A percentile compares a stretch with the other conserved stretches of the same genome.
Conservation (phyloP, 108 stramenopile genomes). For the Skeletonema tropicum region DNA sequence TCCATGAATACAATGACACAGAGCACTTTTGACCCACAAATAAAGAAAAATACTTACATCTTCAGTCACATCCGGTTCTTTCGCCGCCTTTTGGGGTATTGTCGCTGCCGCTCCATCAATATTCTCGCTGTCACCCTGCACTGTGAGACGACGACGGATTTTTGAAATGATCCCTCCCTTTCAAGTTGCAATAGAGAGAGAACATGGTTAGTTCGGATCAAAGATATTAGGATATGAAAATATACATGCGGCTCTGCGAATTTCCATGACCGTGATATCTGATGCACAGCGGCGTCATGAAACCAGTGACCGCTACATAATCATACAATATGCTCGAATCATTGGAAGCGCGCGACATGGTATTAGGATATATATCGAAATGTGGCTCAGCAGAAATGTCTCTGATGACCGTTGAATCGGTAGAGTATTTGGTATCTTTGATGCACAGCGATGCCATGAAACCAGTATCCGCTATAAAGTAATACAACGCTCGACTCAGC, state of each 20-base stretch:
- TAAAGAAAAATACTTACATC: conserved; percentile 19
- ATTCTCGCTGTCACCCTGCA: conserved; percentile 73
- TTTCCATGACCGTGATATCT: neutral
- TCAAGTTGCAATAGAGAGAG: neutral
- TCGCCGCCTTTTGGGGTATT: conserved; percentile 6
- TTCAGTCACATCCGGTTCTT: conserved; percentile 21
- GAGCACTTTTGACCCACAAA: neutral
- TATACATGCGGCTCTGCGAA: too few species aligned
- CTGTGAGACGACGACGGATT: conserved; percentile 91
- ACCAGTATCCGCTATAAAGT: neutral
- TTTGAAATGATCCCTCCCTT: conserved; percentile 59
- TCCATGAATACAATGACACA: neutral
- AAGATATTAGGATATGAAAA: too few species aligned
- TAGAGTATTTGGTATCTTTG: too few species aligned
- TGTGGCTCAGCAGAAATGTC: too few species aligned
- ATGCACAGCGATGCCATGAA: neutral
- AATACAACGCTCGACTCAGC: neutral
- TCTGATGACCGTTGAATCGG: too few species aligned
- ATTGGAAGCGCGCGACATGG: too few species aligned
- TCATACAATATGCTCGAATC: neutral
- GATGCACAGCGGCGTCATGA: too few species aligned
- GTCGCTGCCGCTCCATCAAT: conserved; percentile 65
- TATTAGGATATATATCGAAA: too few species aligned
- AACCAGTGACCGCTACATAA: neutral
- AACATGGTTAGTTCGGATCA: neutral